A percentile compares a stretch with the other conserved stretches of the same genome.
phyloP scores from a whole-genome alignment of 192 early-diverging fungal genomes.

The Linnemannia zychae region DNA sequence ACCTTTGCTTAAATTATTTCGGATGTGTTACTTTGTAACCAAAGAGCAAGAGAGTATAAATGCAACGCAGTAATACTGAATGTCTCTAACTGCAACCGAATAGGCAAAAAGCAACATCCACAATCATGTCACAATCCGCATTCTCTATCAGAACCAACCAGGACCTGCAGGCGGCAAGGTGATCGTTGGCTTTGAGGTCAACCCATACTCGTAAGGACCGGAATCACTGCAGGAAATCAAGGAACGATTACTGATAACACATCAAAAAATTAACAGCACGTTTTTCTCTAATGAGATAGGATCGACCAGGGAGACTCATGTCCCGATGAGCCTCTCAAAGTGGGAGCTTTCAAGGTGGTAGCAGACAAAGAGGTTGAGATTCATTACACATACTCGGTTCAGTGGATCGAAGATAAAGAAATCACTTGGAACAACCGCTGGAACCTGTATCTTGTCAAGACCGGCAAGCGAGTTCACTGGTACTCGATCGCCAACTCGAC shows the following conservation, averaged over 20 bases:
- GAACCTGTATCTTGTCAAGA: constrained; percentile 71
- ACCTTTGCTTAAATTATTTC: background rate
- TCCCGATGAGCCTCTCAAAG: constrained; percentile 49
- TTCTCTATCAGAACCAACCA: constrained; percentile 64
- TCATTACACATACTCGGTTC: constrained; percentile 80
- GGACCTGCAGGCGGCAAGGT: constrained; percentile 53
- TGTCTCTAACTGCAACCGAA: background rate
- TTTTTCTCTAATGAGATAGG: background rate
- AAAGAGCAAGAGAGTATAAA: background rate
- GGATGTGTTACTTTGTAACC: background rate
- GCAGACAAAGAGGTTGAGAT: constrained; percentile 54
- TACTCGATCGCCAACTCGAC: constrained; percentile 80
- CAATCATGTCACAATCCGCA: constrained; percentile 74
- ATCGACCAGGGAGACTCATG: constrained; percentile 41
- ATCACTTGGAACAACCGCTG: constrained; percentile 72
- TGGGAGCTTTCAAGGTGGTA: constrained; percentile 49
- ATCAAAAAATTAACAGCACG: background rate
- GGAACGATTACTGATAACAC: background rate
- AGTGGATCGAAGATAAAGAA: constrained; percentile 71
- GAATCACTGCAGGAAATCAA: background rate
- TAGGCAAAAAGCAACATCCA: constrained; percentile 69
- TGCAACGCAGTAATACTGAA: too few species aligned
- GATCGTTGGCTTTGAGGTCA: constrained; percentile 83
- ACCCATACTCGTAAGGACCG: constrained; percentile 70
- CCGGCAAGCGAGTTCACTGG: constrained; percentile 71